phyloP scores from a whole-genome alignment of 192 early-diverging fungal genomes.

The Spinellus fusiger region DNA sequence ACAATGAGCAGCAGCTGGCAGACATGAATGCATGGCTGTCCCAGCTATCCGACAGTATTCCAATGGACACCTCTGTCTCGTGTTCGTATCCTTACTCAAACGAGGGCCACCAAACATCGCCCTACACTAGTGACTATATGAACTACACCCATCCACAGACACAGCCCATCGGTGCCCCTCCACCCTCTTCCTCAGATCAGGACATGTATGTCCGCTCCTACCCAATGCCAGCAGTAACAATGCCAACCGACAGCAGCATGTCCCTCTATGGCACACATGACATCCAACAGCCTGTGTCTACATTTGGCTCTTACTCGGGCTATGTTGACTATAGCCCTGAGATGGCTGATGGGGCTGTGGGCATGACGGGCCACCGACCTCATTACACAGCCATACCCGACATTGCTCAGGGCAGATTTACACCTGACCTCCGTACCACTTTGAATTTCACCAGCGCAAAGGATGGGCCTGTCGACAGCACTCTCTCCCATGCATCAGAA shows the following conservation, averaged over 20 bases:
- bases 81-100: not conserved
- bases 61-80: not conserved
- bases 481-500: too few relatives aligned
- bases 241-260: too few relatives aligned
- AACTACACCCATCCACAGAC: not conserved
- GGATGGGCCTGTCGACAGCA: not conserved
- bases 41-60: conserved; percentile 15
- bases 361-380: not conserved
- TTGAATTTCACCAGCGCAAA: not conserved
- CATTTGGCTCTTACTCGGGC: too few relatives aligned
- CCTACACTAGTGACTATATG: not conserved
- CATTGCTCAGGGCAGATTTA: not conserved
- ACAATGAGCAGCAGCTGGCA: conserved; percentile 6
- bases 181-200: not conserved
- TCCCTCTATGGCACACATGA: too few relatives aligned
- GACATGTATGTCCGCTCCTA: conserved; percentile 15
- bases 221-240: not conserved
- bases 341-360: too few relatives aligned
- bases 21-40: conserved; percentile 18
- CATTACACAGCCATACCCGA: not conserved
- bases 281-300: too few relatives aligned
- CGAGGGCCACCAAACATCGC: not conserved
- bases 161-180: not conserved
- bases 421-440: not conserved
- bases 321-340: too few relatives aligned